Conservation (phyloP, 2,329 filamentous ascomycete species). For the Fusarium anthophilum region DNA sequence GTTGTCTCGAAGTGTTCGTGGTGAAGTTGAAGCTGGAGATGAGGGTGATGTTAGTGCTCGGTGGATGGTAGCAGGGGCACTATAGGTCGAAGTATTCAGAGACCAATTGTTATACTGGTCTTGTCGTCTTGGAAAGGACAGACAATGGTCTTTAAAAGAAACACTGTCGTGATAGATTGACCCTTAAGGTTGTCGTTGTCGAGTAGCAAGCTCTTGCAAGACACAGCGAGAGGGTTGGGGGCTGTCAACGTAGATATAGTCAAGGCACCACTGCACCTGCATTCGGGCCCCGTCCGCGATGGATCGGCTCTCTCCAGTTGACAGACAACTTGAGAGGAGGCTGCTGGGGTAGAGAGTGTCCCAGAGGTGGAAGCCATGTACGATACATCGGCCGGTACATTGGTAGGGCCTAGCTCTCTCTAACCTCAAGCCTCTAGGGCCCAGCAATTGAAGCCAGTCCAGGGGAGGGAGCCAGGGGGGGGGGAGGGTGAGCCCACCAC, state of each 20-base stretch:
- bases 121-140: constrained; percentile 14
- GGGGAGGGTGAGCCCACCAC: constrained; percentile 25
- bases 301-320: constrained; percentile 38
- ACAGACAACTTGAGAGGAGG: constrained; percentile 34
- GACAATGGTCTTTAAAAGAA: constrained; percentile 16
- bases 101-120: constrained; percentile 13
- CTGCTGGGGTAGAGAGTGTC: constrained; percentile 26
- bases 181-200: constrained; percentile 25
- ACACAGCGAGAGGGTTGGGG: constrained; percentile 33
- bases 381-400: constrained; percentile 30
- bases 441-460: constrained; percentile 17
- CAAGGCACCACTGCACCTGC: constrained; percentile 42
- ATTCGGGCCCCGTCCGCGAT: constrained; percentile 40
- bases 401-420: constrained; percentile 25
- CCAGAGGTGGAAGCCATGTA: constrained; percentile 20
- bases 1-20: constrained; percentile 5
- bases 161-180: constrained; percentile 4
- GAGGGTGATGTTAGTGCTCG: neutral
- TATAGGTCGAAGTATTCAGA: constrained; percentile 4
- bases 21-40: neutral
- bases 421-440: constrained; percentile 19
- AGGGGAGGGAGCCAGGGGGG: constrained; percentile 23
- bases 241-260: constrained; percentile 43
- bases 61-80: neutral
- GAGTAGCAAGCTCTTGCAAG: constrained; percentile 35